Conservation (phyloP, 208 protist genomes). For the Leishmania tarentolae region DNA sequence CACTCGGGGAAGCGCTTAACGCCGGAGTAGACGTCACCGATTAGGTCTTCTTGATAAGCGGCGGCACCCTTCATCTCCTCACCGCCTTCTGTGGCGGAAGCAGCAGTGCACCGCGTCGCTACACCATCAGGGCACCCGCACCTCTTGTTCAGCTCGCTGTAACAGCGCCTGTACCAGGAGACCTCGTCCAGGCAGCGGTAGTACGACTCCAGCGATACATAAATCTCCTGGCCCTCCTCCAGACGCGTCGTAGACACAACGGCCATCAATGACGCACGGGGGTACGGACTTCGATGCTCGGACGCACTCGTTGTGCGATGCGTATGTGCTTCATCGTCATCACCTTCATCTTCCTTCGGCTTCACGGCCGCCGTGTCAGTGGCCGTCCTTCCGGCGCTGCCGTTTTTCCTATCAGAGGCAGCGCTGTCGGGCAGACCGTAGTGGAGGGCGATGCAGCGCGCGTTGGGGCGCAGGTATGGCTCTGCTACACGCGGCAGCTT, state of each 20-base stretch:
- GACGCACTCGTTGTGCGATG: not conserved
- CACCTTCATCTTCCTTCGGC: no score
- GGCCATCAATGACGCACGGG: conserved; percentile 66
- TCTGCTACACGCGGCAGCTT: conserved; percentile 22
- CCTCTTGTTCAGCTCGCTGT: conserved; percentile 24
- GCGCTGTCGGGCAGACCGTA: conserved; percentile 50
- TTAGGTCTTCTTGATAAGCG: not conserved
- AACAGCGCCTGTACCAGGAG: conserved; percentile 65
- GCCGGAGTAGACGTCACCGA: conserved; percentile 43
- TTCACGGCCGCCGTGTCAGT: not conserved
- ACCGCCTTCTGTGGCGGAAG: not conserved
- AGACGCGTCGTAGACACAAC: conserved; percentile 66
- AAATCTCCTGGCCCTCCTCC: conserved; percentile 48
- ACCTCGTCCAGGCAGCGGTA: conserved; percentile 81
- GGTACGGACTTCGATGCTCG: conserved; percentile 14
- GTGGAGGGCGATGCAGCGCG: conserved; percentile 82
- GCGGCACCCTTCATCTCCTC: not conserved
- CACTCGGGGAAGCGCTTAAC: conserved; percentile 58
- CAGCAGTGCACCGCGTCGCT: not conserved
- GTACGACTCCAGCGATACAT: conserved; percentile 79
- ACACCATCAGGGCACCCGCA: conserved; percentile 12
- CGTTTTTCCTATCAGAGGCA: not conserved
- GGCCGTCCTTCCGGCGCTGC: not conserved
- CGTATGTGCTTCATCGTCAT: not conserved
- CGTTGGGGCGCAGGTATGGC: conserved; percentile 57